phyloP scores from a whole-genome alignment of 805 yeast species.

The Yarrowia sp. region DNA sequence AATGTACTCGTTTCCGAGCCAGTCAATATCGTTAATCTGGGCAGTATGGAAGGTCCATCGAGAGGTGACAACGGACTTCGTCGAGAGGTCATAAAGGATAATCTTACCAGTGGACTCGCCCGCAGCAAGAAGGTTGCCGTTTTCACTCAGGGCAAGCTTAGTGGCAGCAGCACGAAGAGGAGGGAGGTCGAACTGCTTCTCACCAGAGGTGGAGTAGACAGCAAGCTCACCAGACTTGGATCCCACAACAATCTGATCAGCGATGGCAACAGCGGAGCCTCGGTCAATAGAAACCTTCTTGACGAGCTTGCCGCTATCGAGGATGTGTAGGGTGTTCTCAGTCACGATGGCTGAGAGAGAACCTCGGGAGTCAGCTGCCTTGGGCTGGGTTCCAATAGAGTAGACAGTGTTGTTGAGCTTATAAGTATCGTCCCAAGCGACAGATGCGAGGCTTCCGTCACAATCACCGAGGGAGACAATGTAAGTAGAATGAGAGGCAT shows the following conservation, averaged over 20 bases:
- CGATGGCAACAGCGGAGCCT: slow-evolving; percentile 48
- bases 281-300: slow-evolving; percentile 39
- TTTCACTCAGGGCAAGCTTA: slow-evolving; percentile 64
- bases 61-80: slow-evolving; percentile 58
- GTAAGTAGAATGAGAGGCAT: slow-evolving; percentile 57
- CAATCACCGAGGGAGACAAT: slow-evolving; percentile 43
- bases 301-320: slow-evolving; percentile 34
- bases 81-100: slow-evolving; percentile 57
- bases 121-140: slow-evolving; percentile 65
- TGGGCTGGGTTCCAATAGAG: slow-evolving; percentile 50
- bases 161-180: slow-evolving; percentile 61
- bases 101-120: slow-evolving; percentile 89
- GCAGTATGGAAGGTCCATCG: slow-evolving; percentile 97
- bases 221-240: slow-evolving; percentile 35
- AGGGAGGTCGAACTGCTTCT: slow-evolving; percentile 37
- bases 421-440: slow-evolving; percentile 87
- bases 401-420: slow-evolving; percentile 39
- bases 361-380: slow-evolving; percentile 42
- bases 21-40: slow-evolving; percentile 66
- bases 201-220: neutral
- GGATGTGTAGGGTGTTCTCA: slow-evolving; percentile 43
- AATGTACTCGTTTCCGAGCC: slow-evolving; percentile 73
- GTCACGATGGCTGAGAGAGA: slow-evolving; percentile 46
- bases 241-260: slow-evolving; percentile 48
- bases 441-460: slow-evolving; percentile 44